Conservation (phyloP, 306 rosid species). For the Herpetospermum pedunculosum region DNA sequence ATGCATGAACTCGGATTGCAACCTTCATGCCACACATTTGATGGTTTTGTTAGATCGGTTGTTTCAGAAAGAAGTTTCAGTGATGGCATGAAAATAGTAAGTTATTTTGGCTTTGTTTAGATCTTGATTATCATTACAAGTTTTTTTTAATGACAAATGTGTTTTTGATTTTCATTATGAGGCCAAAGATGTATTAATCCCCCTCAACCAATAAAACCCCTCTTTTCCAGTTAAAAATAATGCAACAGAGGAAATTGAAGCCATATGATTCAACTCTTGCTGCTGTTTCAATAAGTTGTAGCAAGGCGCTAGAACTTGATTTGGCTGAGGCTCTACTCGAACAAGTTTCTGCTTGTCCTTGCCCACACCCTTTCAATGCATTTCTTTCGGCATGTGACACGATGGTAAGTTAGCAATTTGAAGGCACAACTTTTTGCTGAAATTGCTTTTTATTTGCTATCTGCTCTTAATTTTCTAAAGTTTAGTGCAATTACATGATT, state of each 20-base stretch:
- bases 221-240: constrained; percentile 44
- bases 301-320: constrained; percentile 48
- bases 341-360: constrained; percentile 29
- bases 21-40: constrained; percentile 45
- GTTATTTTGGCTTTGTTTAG: constrained; percentile 17
- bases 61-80: constrained; percentile 34
- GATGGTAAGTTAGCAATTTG: constrained; percentile 43
- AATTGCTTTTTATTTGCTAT: constrained; percentile 1
- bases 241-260: constrained; percentile 56
- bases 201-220: not conserved
- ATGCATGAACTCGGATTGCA: constrained; percentile 69
- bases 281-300: constrained; percentile 45
- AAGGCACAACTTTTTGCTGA: constrained; percentile 6
- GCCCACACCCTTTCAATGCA: constrained; percentile 46
- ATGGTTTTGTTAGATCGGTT: constrained; percentile 52
- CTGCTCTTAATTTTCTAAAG: not conserved
- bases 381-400: constrained; percentile 49
- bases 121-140: constrained; percentile 3
- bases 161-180: constrained; percentile 11
- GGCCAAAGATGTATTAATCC: not conserved
- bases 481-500: not conserved
- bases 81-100: constrained; percentile 49
- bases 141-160: not conserved
- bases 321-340: constrained; percentile 63
- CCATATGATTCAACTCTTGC: constrained; percentile 57